Conservation (phyloP, 140 eudicot species). For the Erigeron philadelphicus region DNA sequence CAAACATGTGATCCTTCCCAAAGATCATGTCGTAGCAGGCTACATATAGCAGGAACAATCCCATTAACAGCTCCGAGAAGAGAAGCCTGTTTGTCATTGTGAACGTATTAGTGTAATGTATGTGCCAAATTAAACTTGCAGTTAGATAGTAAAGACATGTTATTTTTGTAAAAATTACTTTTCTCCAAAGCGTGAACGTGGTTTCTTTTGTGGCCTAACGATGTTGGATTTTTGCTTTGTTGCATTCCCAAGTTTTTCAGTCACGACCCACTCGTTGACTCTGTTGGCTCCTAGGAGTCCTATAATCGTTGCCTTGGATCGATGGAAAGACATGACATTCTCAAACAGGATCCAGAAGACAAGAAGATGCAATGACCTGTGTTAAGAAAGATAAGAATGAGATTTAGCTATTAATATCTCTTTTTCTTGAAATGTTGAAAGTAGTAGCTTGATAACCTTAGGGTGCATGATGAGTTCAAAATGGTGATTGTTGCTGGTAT, state of each 20-base stretch:
- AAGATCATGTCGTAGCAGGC: constrained; percentile 55
- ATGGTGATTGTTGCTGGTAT: constrained; percentile 68
- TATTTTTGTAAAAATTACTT: constrained; percentile 33
- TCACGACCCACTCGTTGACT: constrained; percentile 86
- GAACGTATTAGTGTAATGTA: constrained; percentile 11
- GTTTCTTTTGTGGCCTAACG: constrained; percentile 33
- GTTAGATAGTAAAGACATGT: neutral
- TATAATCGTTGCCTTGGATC: constrained; percentile 75
- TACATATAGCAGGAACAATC: constrained; percentile 54
- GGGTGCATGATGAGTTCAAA: constrained; percentile 63
- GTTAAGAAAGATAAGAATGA: constrained; percentile 5
- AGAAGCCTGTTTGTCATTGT: constrained; percentile 45
- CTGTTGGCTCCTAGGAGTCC: constrained; percentile 80
- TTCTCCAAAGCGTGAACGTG: constrained; percentile 44
- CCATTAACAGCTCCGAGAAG: constrained; percentile 57
- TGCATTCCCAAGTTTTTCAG: constrained; percentile 75
- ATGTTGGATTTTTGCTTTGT: constrained; percentile 38
- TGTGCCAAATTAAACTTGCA: neutral
- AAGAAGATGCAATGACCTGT: constrained; percentile 71
- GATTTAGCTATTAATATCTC: neutral
- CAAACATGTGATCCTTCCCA: constrained; percentile 57
- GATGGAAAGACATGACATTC: constrained; percentile 86
- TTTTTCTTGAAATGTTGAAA: neutral
- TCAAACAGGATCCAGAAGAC: constrained; percentile 89
- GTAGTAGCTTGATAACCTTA: constrained; percentile 40